phyloP scores from a whole-genome alignment of 768 basidiomycete species.

The Thelephora ganbajun region DNA sequence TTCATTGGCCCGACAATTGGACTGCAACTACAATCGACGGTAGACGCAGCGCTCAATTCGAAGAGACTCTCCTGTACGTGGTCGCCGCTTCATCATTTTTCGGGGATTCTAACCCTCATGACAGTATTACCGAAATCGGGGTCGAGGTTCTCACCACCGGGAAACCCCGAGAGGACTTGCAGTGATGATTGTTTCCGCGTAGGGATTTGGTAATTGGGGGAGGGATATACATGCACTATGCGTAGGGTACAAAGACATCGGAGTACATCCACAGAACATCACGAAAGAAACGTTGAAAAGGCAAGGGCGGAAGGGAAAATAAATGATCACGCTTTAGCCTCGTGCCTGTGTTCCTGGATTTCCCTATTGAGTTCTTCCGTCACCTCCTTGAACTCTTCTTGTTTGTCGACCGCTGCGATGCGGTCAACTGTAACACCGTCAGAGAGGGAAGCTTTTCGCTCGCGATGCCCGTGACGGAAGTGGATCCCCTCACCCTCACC shows the following conservation, averaged over 20 bases:
- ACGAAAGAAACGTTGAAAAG: neutral
- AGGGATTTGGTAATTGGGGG: neutral
- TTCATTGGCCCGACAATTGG: conserved; percentile 94
- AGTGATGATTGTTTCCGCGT: conserved; percentile 5
- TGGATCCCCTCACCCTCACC: conserved; percentile 29
- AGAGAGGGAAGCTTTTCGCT: conserved; percentile 48
- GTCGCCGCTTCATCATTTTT: conserved; percentile 1
- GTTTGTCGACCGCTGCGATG: conserved; percentile 42
- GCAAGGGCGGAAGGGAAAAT: neutral
- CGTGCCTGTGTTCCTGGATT: conserved; percentile 24
- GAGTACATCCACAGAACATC: neutral
- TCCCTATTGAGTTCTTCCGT: conserved; percentile 61
- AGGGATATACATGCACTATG: neutral
- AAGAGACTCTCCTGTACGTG: conserved; percentile 87
- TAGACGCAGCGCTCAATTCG: conserved; percentile 88
- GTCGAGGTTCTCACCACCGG: conserved; percentile 76
- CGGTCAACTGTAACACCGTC: conserved; percentile 50
- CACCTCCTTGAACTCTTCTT: conserved; percentile 45
- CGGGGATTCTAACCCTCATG: conserved; percentile 1
- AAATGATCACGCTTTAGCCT: conserved; percentile 1
- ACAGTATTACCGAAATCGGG: conserved; percentile 82
- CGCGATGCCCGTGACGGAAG: conserved; percentile 23
- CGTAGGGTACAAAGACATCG: neutral
- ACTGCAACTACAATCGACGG: conserved; percentile 91
- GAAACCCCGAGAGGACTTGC: conserved; percentile 17